These are phyloP conservation scores for Aspergillus avenaceus DNA, from an alignment of 495 filamentous ascomycete genomes.

Conservation along the genomic window DNA sequence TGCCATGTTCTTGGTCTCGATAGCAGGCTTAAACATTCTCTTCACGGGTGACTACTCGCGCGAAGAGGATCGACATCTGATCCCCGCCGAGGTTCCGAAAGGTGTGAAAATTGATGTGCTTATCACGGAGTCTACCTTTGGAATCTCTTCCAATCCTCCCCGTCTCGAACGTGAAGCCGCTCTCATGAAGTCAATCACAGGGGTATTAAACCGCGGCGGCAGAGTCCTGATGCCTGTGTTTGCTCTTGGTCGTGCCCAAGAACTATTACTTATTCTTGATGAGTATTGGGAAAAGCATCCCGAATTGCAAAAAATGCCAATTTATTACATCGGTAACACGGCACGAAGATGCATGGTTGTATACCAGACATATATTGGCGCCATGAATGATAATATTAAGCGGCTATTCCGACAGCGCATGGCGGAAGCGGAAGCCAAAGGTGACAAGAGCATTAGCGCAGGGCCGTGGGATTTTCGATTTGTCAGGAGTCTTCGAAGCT, in stretches of 20 bases:
- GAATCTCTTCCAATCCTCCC: constrained; percentile 85
- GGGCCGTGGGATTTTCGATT: constrained; percentile 97
- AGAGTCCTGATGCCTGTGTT: constrained; percentile 94
- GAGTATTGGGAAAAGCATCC: constrained; percentile 91
- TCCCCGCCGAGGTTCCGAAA: constrained; percentile 82
- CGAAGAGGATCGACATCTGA: constrained; percentile 89
- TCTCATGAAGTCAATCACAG: constrained; percentile 90
- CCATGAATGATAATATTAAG: constrained; percentile 99
- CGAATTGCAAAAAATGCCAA: constrained; percentile 83
- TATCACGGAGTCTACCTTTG: constrained; percentile 96
- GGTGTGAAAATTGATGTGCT: constrained; percentile 88
- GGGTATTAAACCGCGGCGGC: constrained; percentile 83
- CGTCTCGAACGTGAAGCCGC: constrained; percentile 84
- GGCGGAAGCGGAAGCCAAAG: constrained; percentile 76
- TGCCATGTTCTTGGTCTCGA: constrained; percentile 96
- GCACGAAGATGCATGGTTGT: constrained; percentile 97
- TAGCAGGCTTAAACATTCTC: constrained; percentile 90
- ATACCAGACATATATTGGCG: constrained; percentile 93
- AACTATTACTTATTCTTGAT: constrained; percentile 88
- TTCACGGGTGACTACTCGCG: constrained; percentile 97
- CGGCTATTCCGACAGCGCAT: constrained; percentile 79
- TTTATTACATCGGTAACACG: constrained; percentile 94
- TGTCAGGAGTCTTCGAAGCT: constrained; percentile 81
- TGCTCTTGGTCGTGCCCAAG: constrained; percentile 88
- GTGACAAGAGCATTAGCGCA: constrained; percentile 63